Evolutionary conservation across 805 yeast species (phyloP), one percentile per base, ranked within the genome.

Genomic region (Candida tammaniensis): DNA sequence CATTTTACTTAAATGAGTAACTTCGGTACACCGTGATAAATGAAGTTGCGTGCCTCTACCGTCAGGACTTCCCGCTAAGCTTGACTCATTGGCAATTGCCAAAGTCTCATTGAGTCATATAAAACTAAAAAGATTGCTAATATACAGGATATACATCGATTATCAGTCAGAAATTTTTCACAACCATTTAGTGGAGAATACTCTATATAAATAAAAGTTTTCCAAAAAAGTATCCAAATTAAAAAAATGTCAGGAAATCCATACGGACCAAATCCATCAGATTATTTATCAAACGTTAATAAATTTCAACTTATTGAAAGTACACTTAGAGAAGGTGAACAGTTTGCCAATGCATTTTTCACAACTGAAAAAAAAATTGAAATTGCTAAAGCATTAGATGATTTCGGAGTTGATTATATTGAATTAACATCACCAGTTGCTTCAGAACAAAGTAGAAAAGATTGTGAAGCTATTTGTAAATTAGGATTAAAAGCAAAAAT

Each of bases 401-500:
- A 89, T 54, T 91, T 91, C 55, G 98, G 98, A 51, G 98, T 89
- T 31, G 98, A 91, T 68, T 91, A 93, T 70, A 93, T 91, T 47
- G 98, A 91, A 68, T 74, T 91, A 59, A 91, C 98, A 12, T 88
- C 97, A 4, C 98, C 98, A 9, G 97, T 94, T 41, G 98, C 98
- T 26, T 81, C 93, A 39, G 98, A 91, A 63, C 98, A 91, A 71
- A 78, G 89, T 40, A 78, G 93, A 59, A 65, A 59, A 42, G 98
- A 91, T 64, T 91, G 98, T 73, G 98, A 93, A 70, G 97, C 98
- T 39, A 91, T 91, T 51, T 93, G 98, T 76, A 91, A 93, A 72
- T 75, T 93, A 49, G 98, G 98, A 8, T 78, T 91, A 61, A 87
- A 85, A 69, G 91, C 97, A 46, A 91, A 93, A 72, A 87, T 93